phyloP scores from a whole-genome alignment of 208 protist species.

The Crithidia brevicula region DNA sequence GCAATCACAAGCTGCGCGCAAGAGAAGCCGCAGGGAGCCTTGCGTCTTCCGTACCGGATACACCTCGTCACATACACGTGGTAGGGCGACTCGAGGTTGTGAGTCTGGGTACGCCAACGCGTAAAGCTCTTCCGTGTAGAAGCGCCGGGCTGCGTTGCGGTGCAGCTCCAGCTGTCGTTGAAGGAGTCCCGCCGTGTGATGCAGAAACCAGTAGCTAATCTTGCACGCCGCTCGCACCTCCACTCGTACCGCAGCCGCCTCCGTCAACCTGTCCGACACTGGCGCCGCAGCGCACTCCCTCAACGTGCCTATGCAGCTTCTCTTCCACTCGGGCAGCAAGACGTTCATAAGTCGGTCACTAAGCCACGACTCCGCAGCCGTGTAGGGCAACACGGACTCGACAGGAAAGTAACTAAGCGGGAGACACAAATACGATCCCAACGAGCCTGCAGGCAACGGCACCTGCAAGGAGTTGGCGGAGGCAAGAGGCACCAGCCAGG shows the following conservation, averaged over 20 bases:
- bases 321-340: constrained; percentile 20
- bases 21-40: constrained; percentile 9
- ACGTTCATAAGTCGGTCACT: constrained; percentile 28
- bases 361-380: constrained; percentile 50
- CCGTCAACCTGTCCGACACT: background rate
- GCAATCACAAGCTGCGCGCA: background rate
- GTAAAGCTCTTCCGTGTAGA: constrained; percentile 22
- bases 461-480: background rate
- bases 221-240: background rate
- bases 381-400: constrained; percentile 55
- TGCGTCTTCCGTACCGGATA: too few species aligned
- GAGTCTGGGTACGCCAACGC: background rate
- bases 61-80: too few species aligned
- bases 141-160: constrained; percentile 15
- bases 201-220: constrained; percentile 40
- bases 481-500: constrained; percentile 37
- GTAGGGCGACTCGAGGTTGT: too few species aligned
- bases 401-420: constrained; percentile 76
- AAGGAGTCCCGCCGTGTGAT: constrained; percentile 22
- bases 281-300: background rate
- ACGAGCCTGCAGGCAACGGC: background rate
- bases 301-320: constrained; percentile 6
- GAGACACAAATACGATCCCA: constrained; percentile 41
- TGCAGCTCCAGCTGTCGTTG: constrained; percentile 7
- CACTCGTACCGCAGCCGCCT: too few species aligned